Evolutionary conservation across 2,329 filamentous ascomycete species (phyloP).

Genomic region (Stachybotrys chartarum): DNA sequence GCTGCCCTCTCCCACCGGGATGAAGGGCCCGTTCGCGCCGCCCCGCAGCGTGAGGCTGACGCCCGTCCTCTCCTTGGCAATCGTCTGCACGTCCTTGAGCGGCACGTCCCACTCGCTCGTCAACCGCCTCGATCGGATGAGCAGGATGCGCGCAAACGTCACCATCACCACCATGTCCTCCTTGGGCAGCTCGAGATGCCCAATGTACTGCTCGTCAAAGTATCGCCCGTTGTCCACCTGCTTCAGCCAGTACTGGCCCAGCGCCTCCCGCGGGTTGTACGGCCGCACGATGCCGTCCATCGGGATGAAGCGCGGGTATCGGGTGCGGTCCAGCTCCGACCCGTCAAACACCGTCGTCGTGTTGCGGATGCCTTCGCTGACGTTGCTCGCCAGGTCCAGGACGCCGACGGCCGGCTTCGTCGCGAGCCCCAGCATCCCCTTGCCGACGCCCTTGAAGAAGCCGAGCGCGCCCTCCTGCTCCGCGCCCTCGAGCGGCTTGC

Average conservation of each 20-base stretch:
- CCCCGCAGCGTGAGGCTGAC: conserved; percentile 84
- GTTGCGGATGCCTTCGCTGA: conserved; percentile 95
- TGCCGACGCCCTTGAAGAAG: conserved; percentile 96
- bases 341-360: conserved; percentile 98
- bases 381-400: conserved; percentile 92
- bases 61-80: conserved; percentile 92
- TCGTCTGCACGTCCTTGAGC: conserved; percentile 92
- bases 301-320: conserved; percentile 87
- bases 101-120: conserved; percentile 94
- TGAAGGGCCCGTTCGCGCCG: conserved; percentile 87
- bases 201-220: conserved; percentile 97
- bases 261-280: conserved; percentile 88
- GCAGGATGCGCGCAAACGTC: conserved; percentile 79
- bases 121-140: conserved; percentile 80
- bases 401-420: conserved; percentile 97
- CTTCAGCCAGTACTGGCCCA: conserved; percentile 98
- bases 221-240: conserved; percentile 95
- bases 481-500: conserved; percentile 90
- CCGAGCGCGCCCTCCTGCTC: conserved; percentile 91
- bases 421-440: conserved; percentile 86
- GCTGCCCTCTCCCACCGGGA: conserved; percentile 87
- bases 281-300: conserved; percentile 89
- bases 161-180: conserved; percentile 89
- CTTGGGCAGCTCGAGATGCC: conserved; percentile 82
- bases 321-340: conserved; percentile 86